Evolutionary conservation across 345 rosid species (phyloP).

Genomic region (Sonneratia alba): DNA sequence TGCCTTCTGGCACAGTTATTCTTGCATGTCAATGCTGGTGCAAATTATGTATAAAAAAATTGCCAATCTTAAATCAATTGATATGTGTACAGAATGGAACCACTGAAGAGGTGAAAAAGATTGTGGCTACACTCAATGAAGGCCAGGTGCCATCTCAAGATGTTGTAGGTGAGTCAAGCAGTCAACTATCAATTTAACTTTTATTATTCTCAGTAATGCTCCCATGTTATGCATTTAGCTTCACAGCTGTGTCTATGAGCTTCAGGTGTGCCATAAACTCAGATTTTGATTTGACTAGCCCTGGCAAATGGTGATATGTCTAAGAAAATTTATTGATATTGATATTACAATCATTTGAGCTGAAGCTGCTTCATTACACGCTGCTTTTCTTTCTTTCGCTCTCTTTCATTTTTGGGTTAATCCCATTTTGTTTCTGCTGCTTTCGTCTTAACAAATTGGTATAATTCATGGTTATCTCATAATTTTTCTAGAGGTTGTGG

Average conservation of each 20-base stretch:
- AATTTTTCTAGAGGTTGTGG: slow-evolving; percentile 57
- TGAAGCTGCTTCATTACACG: neutral
- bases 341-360: neutral
- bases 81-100: slow-evolving; percentile 64
- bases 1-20: neutral
- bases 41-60: neutral
- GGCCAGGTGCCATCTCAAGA: slow-evolving; percentile 64
- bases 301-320: neutral
- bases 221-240: neutral
- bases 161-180: slow-evolving; percentile 53
- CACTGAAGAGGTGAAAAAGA: slow-evolving; percentile 82
- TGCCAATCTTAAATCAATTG: neutral
- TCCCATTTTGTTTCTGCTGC: neutral
- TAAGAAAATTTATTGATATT: neutral
- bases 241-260: neutral
- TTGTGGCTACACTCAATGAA: slow-evolving; percentile 53
- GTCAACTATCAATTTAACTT: neutral
- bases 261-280: neutral
- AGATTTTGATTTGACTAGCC: neutral
- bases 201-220: neutral
- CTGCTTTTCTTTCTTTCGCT: neutral
- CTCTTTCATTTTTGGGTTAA: neutral
- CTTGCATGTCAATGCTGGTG: neutral
- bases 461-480: neutral
- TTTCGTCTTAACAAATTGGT: neutral